Evolutionary conservation across 2,329 filamentous ascomycete genomes (phyloP).

Genomic region (Cladosporium sp.): DNA sequence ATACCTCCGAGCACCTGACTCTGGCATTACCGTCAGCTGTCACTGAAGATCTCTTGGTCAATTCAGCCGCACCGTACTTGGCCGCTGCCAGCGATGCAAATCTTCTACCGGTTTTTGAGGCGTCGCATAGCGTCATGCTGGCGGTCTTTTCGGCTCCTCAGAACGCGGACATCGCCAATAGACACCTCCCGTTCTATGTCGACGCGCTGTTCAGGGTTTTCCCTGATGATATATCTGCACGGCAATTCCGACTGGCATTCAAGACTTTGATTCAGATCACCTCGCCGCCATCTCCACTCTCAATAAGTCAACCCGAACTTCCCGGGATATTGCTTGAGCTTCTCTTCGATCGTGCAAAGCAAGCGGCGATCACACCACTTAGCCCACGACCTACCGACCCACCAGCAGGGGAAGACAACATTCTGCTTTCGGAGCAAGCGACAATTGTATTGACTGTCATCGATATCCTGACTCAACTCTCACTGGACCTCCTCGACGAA

Average conservation of each 20-base stretch:
- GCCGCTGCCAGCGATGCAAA: slow-evolving; percentile 53
- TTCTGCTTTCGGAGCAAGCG: slow-evolving; percentile 68
- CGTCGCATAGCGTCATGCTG: slow-evolving; percentile 77
- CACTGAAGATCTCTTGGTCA: slow-evolving; percentile 69
- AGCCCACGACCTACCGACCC: slow-evolving; percentile 13
- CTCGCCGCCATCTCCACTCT: slow-evolving; percentile 72
- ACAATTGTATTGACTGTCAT: slow-evolving; percentile 72
- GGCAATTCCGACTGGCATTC: slow-evolving; percentile 86
- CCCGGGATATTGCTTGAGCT: slow-evolving; percentile 78
- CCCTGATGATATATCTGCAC: slow-evolving; percentile 69
- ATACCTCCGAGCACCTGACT: slow-evolving; percentile 78
- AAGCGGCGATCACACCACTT: slow-evolving; percentile 46
- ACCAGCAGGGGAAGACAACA: slow-evolving; percentile 31
- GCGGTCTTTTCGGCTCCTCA: slow-evolving; percentile 76
- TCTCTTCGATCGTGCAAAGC: slow-evolving; percentile 60
- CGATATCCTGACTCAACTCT: slow-evolving; percentile 72
- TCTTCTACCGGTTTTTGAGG: slow-evolving; percentile 73
- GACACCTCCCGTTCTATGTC: slow-evolving; percentile 77
- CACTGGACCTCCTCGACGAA: slow-evolving; percentile 66
- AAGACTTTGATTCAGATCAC: slow-evolving; percentile 78
- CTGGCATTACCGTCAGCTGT: slow-evolving; percentile 61
- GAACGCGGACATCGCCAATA: slow-evolving; percentile 65
- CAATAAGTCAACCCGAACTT: slow-evolving; percentile 69
- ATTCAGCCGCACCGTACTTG: slow-evolving; percentile 72
- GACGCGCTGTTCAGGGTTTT: slow-evolving; percentile 75